Base-by-base conservation (phyloP, 2,329 filamentous ascomycete species). In the Hypoxylon sp. region DNA sequence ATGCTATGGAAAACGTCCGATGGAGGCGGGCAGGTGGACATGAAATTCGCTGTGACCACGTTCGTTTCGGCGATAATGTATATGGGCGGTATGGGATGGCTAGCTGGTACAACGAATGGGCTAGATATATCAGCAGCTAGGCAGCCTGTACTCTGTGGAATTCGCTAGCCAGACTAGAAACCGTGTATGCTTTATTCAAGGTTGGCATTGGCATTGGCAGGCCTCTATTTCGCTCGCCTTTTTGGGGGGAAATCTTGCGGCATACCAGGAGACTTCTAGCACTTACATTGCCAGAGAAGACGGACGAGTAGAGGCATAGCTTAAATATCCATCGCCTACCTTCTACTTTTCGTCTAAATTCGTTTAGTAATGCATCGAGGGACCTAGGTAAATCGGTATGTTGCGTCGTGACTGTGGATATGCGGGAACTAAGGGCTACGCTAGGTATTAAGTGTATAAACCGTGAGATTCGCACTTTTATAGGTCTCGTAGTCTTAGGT, bases 61-160 rank as follows among this genome's bases (percentile, higher is more conserved):
- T n/a, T 17, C 29, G 13, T 19, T 6, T 37, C 13, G 13, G 7
- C 13, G 17, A 42, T 8, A 29, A 42, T 8, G 19, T n/a, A 47
- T 8, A 6, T 21, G n/a, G 17, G 31, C 3, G 6, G 21, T 1
- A 10, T 27, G 2, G 21, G 2, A n/a, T 29, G 1, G 27, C 4
- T 24, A 17, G n/a, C 2, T 52, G 42, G 53, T 62, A 58, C 7
- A 8, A 37, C 7, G 52, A 62, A 54, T 62, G 47, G 37, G 37
- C 39, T 7, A 15, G 8, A 3, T 48, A 62, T 44, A 27, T 54
- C 11, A 42, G 50, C 11, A 54, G 32, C 13, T 24, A 24, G 55
- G 21, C n/a, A 54, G 21, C 15, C 39, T 15, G 19, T 35, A 11
- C 24, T 3, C 24, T 3, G 24, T 27, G 24, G 5, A 27, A 27